Conservation (phyloP, 148 eudicot genomes). For the Rhododendron vialii region DNA sequence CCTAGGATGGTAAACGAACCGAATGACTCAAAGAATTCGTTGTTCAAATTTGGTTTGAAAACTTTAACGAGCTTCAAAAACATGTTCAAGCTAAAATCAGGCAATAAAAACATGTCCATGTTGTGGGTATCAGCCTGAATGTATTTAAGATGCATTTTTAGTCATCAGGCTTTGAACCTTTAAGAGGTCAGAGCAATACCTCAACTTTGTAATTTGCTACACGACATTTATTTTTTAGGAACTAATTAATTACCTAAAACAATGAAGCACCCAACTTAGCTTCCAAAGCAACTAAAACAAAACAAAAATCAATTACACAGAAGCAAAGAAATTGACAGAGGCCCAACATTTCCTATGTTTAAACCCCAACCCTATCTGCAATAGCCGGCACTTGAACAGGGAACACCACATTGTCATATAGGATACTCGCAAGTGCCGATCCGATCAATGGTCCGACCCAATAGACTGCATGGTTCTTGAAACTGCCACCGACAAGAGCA, state of each 20-base stretch:
- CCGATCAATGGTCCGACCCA: slow-evolving; percentile 90
- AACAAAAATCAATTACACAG: neutral
- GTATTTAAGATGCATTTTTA: too few relatives aligned
- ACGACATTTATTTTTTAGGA: neutral
- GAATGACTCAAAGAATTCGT: too few relatives aligned
- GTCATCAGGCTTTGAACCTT: neutral
- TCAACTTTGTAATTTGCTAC: neutral
- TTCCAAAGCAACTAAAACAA: neutral
- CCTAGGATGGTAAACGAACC: too few relatives aligned
- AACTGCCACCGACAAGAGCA: slow-evolving; percentile 63
- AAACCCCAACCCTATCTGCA: slow-evolving; percentile 24
- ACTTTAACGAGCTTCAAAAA: too few relatives aligned
- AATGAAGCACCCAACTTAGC: neutral
- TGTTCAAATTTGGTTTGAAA: too few relatives aligned
- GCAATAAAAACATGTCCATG: too few relatives aligned
- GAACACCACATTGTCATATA: slow-evolving; percentile 71
- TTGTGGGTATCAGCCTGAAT: too few relatives aligned
- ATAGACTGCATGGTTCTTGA: slow-evolving; percentile 82
- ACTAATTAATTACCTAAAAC: neutral
- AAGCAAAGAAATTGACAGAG: neutral
- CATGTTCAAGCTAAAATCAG: too few relatives aligned
- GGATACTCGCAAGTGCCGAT: slow-evolving; percentile 55
- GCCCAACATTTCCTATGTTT: neutral
- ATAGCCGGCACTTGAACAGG: slow-evolving; percentile 35
- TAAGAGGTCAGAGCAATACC: neutral